phyloP scores from a whole-genome alignment of 768 basidiomycete genomes.

The Chalciporus chontae region DNA sequence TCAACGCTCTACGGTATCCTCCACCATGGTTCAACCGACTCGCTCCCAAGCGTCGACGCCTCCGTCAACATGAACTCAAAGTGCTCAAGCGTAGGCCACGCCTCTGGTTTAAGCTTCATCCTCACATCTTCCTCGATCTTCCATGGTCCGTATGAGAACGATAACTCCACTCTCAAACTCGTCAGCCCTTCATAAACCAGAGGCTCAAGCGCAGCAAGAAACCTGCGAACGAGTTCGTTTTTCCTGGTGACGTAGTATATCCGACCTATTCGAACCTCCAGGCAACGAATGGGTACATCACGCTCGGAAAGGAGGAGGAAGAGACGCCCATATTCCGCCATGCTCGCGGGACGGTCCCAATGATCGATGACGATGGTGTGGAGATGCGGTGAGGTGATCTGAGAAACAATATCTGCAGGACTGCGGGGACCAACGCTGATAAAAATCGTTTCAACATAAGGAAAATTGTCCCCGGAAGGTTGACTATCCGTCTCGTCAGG shows the following conservation, averaged over 20 bases:
- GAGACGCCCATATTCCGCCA: conserved; percentile 3
- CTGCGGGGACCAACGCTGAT: conserved; percentile 6
- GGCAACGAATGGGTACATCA: not conserved
- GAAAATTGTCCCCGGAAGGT: not conserved
- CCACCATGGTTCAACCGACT: not conserved
- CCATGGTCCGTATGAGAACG: conserved; percentile 6
- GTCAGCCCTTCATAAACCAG: conserved; percentile 3
- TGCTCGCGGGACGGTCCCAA: not conserved
- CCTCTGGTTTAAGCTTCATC: conserved; percentile 4
- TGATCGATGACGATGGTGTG: conserved; percentile 6
- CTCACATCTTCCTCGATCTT: conserved; percentile 7
- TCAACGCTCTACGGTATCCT: too few relatives aligned
- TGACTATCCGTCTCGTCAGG: not conserved
- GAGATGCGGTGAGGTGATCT: conserved; percentile 10
- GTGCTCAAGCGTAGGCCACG: conserved; percentile 8
- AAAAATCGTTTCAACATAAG: not conserved
- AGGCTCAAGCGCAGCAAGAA: conserved; percentile 4
- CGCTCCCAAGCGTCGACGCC: not conserved
- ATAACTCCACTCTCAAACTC: conserved; percentile 7
- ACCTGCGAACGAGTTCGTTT: conserved; percentile 5
- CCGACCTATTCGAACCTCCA: conserved; percentile 7
- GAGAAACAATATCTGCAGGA: conserved; percentile 7
- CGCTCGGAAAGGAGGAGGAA: conserved; percentile 6
- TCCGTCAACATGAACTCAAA: conserved; percentile 15
- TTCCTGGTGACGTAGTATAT: not conserved